Evolutionary conservation across 306 rosid species (phyloP).

Genomic region (Cucurbita pepo): DNA sequence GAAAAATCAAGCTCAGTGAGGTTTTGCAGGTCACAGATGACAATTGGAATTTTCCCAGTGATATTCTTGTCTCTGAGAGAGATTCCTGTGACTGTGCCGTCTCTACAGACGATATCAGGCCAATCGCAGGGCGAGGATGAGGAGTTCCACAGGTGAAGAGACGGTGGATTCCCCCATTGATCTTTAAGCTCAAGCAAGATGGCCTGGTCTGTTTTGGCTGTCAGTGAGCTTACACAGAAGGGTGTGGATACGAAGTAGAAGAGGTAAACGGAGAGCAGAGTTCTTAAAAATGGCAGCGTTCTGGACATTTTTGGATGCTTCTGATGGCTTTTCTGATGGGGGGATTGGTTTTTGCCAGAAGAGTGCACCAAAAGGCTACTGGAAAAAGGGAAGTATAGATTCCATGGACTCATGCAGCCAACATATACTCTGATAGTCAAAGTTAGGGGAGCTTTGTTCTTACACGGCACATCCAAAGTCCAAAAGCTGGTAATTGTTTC

Average conservation of each 20-base stretch:
- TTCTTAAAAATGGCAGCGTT: constrained; percentile 3
- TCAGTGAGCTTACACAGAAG: constrained; percentile 31
- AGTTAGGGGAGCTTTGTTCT: background rate
- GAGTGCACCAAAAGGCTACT: background rate
- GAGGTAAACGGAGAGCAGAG: constrained; percentile 14
- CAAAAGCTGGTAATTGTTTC: background rate
- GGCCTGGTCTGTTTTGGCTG: constrained; percentile 16
- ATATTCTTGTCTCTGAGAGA: constrained; percentile 21
- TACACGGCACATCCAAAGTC: constrained; percentile 3
- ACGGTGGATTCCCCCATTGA: constrained; percentile 49
- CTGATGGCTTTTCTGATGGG: background rate
- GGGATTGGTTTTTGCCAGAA: background rate
- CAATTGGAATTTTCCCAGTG: constrained; percentile 22
- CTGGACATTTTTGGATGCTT: background rate
- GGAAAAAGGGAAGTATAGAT: background rate
- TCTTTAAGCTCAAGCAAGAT: constrained; percentile 30
- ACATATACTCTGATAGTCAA: background rate
- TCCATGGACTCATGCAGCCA: background rate
- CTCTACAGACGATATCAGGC: constrained; percentile 39
- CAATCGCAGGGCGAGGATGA: constrained; percentile 56
- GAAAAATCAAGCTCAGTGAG: constrained; percentile 36
- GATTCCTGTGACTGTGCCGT: constrained; percentile 25
- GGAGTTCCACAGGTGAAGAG: constrained; percentile 46
- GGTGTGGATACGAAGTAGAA: constrained; percentile 6
- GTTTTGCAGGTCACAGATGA: constrained; percentile 38